Evolutionary conservation across 1,284 basidiomycete genomes (phyloP).

Genomic region (Austroboletus rostrupii): DNA sequence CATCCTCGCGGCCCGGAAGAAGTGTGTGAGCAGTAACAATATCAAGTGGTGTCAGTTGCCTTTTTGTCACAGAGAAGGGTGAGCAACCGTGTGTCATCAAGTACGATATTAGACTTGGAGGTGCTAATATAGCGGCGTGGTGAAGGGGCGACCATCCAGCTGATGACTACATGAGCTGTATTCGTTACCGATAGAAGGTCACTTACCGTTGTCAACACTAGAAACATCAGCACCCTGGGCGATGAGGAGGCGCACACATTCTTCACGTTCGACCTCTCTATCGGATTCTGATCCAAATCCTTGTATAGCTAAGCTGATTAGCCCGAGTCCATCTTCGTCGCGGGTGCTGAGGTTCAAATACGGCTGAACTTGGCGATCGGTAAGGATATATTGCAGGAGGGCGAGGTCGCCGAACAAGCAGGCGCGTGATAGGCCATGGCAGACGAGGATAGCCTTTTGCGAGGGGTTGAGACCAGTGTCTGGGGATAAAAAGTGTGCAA

Average conservation of each 20-base stretch:
- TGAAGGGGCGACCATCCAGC: slow-evolving; percentile 96
- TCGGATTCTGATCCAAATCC: slow-evolving; percentile 82
- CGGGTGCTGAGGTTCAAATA: slow-evolving; percentile 63
- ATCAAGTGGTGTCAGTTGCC: slow-evolving; percentile 80
- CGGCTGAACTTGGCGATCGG: slow-evolving; percentile 65
- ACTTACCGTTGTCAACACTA: slow-evolving; percentile 60
- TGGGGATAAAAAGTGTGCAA: slow-evolving; percentile 59
- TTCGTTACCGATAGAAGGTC: slow-evolving; percentile 1
- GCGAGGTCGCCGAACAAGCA: slow-evolving; percentile 72
- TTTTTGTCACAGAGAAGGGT: slow-evolving; percentile 68
- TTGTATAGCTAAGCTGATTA: slow-evolving; percentile 77
- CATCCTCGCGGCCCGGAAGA: slow-evolving; percentile 75
- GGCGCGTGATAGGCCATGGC: slow-evolving; percentile 68
- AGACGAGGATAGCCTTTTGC: slow-evolving; percentile 65
- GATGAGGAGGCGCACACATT: slow-evolving; percentile 79
- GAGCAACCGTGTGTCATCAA: slow-evolving; percentile 90
- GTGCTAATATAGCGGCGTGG: slow-evolving; percentile 84
- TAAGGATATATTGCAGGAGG: slow-evolving; percentile 67
- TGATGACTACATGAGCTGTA: slow-evolving; percentile 29
- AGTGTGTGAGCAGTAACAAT: slow-evolving; percentile 78
- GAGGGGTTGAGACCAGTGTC: slow-evolving; percentile 61
- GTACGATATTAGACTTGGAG: slow-evolving; percentile 88
- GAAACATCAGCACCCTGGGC: slow-evolving; percentile 73
- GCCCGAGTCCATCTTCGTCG: slow-evolving; percentile 81
- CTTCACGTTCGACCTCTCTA: slow-evolving; percentile 80